Evolutionary conservation across 2,329 filamentous ascomycete species (phyloP).

Genomic region (Fusarium hainanense): DNA sequence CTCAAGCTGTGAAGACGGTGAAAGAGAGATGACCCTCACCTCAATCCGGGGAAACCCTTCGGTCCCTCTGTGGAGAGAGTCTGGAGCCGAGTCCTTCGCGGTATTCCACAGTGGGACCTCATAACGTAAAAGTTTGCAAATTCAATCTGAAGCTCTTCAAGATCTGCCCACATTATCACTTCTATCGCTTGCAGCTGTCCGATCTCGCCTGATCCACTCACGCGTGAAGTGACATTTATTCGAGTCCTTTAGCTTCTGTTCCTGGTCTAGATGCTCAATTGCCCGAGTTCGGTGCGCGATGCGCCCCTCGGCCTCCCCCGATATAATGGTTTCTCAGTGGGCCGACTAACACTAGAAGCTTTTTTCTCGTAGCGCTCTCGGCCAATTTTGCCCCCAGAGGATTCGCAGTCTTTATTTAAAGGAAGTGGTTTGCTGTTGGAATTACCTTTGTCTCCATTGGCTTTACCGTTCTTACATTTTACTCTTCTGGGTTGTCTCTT

Average conservation of each 20-base stretch:
- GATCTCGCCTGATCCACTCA: slow-evolving; percentile 2
- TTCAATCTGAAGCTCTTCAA: slow-evolving; percentile 11
- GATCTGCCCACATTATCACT: slow-evolving; percentile 7
- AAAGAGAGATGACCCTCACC: background rate
- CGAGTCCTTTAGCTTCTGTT: background rate
- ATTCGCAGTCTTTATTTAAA: slow-evolving; percentile 5
- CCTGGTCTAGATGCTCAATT: background rate
- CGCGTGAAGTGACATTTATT: background rate
- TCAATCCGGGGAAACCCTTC: slow-evolving; percentile 12
- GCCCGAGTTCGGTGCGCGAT: slow-evolving; percentile 27
- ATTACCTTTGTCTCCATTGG: background rate
- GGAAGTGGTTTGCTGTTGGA: background rate
- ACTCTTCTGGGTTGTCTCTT: background rate
- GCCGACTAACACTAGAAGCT: slow-evolving; percentile 9
- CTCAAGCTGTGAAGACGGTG: background rate
- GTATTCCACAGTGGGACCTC: slow-evolving; percentile 29
- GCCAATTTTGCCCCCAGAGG: slow-evolving; percentile 14
- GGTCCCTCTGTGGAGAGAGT: slow-evolving; percentile 15
- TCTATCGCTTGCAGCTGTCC: background rate
- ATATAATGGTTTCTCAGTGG: slow-evolving; percentile 6
- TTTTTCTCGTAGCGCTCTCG: slow-evolving; percentile 19
- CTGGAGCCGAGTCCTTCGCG: slow-evolving; percentile 1
- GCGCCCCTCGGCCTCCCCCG: slow-evolving; percentile 19
- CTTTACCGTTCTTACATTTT: background rate
- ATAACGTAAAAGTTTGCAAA: slow-evolving; percentile 41